Evolutionary conservation across 2,329 filamentous ascomycete species (phyloP).

Genomic region (Cylindrodendrum hubeiense): DNA sequence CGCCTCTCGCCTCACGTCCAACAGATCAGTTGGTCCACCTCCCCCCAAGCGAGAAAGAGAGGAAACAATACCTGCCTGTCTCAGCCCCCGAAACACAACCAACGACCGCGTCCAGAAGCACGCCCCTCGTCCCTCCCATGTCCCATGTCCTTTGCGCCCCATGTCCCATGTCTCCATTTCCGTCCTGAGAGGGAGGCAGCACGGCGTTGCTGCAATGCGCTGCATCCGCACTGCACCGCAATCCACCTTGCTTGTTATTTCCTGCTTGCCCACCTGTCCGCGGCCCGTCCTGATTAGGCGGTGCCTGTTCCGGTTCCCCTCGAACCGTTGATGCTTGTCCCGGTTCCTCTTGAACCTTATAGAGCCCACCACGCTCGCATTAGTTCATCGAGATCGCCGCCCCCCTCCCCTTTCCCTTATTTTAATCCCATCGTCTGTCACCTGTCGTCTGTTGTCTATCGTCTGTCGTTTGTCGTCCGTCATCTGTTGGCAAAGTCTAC

Average conservation of each 20-base stretch:
- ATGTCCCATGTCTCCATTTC: constrained; percentile 11
- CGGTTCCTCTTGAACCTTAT: constrained; percentile 35
- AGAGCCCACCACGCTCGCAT: constrained; percentile 39
- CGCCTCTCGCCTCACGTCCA: background rate
- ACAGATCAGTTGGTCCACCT: background rate
- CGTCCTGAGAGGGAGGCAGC: constrained; percentile 12
- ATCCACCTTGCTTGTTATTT: constrained; percentile 26
- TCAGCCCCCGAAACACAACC: constrained; percentile 50
- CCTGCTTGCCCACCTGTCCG: constrained; percentile 1
- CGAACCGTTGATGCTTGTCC: background rate
- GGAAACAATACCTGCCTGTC: constrained; percentile 39
- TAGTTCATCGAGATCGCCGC: constrained; percentile 41
- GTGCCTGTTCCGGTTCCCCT: background rate
- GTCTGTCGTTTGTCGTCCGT: background rate
- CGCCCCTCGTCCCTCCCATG: constrained; percentile 21
- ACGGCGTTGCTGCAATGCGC: constrained; percentile 21
- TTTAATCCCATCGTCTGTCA: constrained; percentile 12
- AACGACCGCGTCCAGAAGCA: constrained; percentile 42
- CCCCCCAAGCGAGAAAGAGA: constrained; percentile 19
- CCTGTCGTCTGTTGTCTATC: background rate
- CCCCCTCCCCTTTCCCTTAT: constrained; percentile 15
- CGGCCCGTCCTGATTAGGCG: constrained; percentile 19
- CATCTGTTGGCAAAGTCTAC: background rate
- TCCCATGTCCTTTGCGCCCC: constrained; percentile 5
- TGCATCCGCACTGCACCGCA: background rate